Base-by-base conservation (phyloP, 225 moss, liverwort and hornwort genomes). In the Thuidium tamariscinum region DNA sequence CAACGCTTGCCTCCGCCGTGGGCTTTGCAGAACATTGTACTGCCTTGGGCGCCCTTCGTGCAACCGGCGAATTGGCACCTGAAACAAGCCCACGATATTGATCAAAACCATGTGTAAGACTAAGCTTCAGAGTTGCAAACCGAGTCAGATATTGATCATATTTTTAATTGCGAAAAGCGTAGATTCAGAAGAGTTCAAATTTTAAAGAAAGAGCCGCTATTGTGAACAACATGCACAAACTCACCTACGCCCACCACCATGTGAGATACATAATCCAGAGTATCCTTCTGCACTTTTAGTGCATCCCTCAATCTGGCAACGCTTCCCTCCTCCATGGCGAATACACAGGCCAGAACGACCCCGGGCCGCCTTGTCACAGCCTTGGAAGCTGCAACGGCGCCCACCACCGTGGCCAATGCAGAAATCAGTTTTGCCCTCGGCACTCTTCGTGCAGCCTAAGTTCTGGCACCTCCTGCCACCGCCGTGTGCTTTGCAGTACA, bases 391-490 rank as follows among this genome's bases (percentile, higher is more conserved):
- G 69, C 99, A 99, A 74, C 99, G 92, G 32, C 99, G 95, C 49
- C 99, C 99, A 68, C 99, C 99, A 17, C 99, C 99, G 85, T 99
- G 99, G 32, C 97, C 99, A 57, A 99, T 99, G 86, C 99, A 99
- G 82, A 70, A 97, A 81, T 99, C 99, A 11, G 99, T 99, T 76
- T 99, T 99, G 13, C 99, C 99, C 90, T 99, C 99, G 4, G 99
- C 99, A 52, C 99, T 99, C 91, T 99, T 99, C 3, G 99, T 99
- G 90, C 99, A 99, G 36, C 99, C 99, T 72, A 99, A 81, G 78
- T 88, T 99, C 75, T 99, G 99, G 81, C 99, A 99, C 60, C 99
- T 93, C 59, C 99, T 92, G 76, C 99, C 99, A 30, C 99, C 99
- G 20, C 99, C 99, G 82, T 99, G 99, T 44, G 97, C 99, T 90